Evolutionary conservation across 2,329 filamentous ascomycete species (phyloP).

Genomic region (Kalmusia sp.): DNA sequence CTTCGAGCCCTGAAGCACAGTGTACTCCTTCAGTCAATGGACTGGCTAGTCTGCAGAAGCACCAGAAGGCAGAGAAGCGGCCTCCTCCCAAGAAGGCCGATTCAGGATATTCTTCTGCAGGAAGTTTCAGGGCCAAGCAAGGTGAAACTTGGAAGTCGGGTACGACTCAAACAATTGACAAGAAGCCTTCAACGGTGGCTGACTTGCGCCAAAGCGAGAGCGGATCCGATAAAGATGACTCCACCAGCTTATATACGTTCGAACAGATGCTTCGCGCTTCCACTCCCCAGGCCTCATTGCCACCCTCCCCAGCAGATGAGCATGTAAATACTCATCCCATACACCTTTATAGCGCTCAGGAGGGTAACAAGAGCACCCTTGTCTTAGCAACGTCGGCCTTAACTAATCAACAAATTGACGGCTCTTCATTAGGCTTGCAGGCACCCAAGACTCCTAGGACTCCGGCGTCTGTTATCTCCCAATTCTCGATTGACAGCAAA

Average conservation of each 20-base stretch:
- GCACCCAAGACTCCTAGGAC: constrained; percentile 23
- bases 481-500: constrained; percentile 26
- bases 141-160: not conserved
- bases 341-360: constrained; percentile 18
- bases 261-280: constrained; percentile 23
- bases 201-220: constrained; percentile 17
- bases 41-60: not conserved
- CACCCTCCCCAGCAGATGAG: constrained; percentile 17
- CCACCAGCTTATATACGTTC: constrained; percentile 22
- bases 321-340: constrained; percentile 9
- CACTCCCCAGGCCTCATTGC: constrained; percentile 19
- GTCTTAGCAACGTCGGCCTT: not conserved
- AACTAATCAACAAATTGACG: not conserved
- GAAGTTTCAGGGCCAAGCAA: constrained; percentile 25
- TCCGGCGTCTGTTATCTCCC: constrained; percentile 28
- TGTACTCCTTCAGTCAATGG: not conserved
- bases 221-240: constrained; percentile 12
- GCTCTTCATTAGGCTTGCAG: not conserved
- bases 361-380: constrained; percentile 2
- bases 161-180: constrained; percentile 6
- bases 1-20: not conserved
- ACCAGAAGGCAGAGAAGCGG: constrained; percentile 7
- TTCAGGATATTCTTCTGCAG: constrained; percentile 50
- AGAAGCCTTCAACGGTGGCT: constrained; percentile 16
- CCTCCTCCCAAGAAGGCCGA: constrained; percentile 42